Evolutionary conservation across 345 rosid genomes (phyloP).

Genomic region (Heritiera littoralis): DNA sequence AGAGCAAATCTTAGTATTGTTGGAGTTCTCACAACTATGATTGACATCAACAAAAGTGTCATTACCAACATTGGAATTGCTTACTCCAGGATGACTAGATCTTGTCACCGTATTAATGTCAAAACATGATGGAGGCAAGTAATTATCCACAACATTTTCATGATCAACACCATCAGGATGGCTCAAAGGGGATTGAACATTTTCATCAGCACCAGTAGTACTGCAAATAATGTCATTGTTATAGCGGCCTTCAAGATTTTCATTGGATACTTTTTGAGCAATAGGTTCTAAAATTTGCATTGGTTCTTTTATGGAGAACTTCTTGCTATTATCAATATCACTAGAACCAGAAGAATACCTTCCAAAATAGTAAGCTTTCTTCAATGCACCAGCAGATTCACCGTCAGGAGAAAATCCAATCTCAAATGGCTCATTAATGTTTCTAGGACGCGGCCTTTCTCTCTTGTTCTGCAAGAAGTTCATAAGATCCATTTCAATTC

Average conservation of each 20-base stretch:
- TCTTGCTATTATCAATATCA: constrained; percentile 74
- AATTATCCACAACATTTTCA: constrained; percentile 39
- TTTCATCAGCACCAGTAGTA: constrained; percentile 43
- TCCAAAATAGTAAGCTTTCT: constrained; percentile 71
- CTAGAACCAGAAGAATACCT: constrained; percentile 75
- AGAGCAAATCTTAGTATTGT: constrained; percentile 51
- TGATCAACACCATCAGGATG: constrained; percentile 41
- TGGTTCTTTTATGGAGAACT: constrained; percentile 68
- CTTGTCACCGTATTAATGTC: constrained; percentile 34
- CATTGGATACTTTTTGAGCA: constrained; percentile 56
- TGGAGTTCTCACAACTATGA: constrained; percentile 42
- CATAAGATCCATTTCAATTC: constrained; percentile 93
- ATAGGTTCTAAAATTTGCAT: constrained; percentile 38
- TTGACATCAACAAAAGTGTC: constrained; percentile 45
- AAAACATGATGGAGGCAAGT: constrained; percentile 38
- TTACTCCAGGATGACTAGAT: constrained; percentile 31
- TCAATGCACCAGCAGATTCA: constrained; percentile 59
- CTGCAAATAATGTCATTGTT: constrained; percentile 42
- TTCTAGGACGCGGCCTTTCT: constrained; percentile 82
- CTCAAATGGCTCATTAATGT: constrained; percentile 77
- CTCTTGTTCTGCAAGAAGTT: constrained; percentile 93
- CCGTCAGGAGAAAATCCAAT: constrained; percentile 88
- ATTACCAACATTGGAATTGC: constrained; percentile 42
- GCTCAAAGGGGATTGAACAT: constrained; percentile 37
- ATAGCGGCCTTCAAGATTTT: constrained; percentile 54